phyloP scores from a whole-genome alignment of 1,139 yeast genomes.

The Debaryomyces singareniensis region DNA sequence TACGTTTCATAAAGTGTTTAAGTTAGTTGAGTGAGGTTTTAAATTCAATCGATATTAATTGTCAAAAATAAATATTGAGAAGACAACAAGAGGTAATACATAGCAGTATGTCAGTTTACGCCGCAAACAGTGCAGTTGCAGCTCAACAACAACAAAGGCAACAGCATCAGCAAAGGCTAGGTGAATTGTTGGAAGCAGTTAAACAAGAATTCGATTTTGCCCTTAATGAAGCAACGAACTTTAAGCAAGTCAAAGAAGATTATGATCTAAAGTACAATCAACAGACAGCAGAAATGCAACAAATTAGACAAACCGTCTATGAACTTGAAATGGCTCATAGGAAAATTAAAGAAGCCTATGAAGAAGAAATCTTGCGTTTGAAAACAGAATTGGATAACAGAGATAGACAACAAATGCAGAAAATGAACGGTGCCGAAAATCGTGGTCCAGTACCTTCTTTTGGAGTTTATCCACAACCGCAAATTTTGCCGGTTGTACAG shows the following conservation, averaged over 20 bases:
- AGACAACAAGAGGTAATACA: not conserved
- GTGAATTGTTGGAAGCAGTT: conserved; percentile 84
- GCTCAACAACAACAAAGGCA: conserved; percentile 32
- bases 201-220: conserved; percentile 88
- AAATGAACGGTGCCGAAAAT: conserved; percentile 10
- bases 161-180: conserved; percentile 49
- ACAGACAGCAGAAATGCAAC: conserved; percentile 92
- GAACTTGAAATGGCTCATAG: conserved; percentile 93
- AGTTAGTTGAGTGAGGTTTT: no score
- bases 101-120: conserved; percentile 29
- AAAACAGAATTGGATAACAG: conserved; percentile 80
- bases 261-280: conserved; percentile 86
- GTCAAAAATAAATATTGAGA: no score
- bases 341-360: conserved; percentile 92
- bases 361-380: conserved; percentile 81
- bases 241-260: conserved; percentile 89
- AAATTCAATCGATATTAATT: no score
- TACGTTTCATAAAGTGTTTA: no score
- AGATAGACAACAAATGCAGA: conserved; percentile 42
- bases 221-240: conserved; percentile 78
- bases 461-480: conserved; percentile 11
- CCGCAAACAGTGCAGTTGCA: conserved; percentile 25
- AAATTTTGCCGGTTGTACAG: conserved; percentile 8
- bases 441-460: conserved; percentile 8
- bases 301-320: conserved; percentile 87